Evolutionary conservation across 2,329 filamentous ascomycete genomes (phyloP).

Genomic region (Stromatinia cepivora): DNA sequence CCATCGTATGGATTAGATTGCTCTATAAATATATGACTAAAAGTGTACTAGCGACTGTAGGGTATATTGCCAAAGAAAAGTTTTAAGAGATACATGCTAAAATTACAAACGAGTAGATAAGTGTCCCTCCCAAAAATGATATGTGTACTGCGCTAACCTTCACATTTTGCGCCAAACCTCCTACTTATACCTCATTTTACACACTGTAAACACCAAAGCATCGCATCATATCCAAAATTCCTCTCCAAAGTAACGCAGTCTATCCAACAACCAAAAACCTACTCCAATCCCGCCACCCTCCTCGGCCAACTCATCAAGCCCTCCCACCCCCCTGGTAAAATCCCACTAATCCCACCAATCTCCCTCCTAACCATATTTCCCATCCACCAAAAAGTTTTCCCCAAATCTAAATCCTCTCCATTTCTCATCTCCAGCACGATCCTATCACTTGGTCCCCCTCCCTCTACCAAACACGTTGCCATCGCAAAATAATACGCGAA

Average conservation of each 20-base stretch:
- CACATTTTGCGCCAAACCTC: neutral
- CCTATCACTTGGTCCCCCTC: neutral
- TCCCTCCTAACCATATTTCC: slow-evolving; percentile 16
- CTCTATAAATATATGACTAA: neutral
- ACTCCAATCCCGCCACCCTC: slow-evolving; percentile 11
- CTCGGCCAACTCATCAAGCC: slow-evolving; percentile 12
- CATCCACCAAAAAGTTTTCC: slow-evolving; percentile 21
- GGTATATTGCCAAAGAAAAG: neutral
- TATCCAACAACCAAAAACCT: neutral
- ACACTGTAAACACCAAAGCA: neutral
- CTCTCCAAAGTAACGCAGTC: neutral
- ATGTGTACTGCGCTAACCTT: neutral
- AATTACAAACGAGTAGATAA: neutral
- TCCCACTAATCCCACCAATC: slow-evolving; percentile 4
- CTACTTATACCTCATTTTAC: neutral
- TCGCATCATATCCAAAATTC: neutral
- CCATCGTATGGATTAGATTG: neutral
- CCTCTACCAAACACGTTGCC: slow-evolving; percentile 24
- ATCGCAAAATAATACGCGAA: slow-evolving; percentile 41
- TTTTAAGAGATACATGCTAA: neutral
- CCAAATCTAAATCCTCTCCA: slow-evolving; percentile 9
- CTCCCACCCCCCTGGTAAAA: slow-evolving; percentile 13
- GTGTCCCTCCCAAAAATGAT: neutral
- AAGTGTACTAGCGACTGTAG: neutral
- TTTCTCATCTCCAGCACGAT: slow-evolving; percentile 10